Percentiles rank a stretch among this genome's conserved stretches.
These are phyloP conservation scores for Aspergillus diversus DNA, from an alignment of 495 filamentous ascomycete genomes.

Conservation along the genomic window DNA sequence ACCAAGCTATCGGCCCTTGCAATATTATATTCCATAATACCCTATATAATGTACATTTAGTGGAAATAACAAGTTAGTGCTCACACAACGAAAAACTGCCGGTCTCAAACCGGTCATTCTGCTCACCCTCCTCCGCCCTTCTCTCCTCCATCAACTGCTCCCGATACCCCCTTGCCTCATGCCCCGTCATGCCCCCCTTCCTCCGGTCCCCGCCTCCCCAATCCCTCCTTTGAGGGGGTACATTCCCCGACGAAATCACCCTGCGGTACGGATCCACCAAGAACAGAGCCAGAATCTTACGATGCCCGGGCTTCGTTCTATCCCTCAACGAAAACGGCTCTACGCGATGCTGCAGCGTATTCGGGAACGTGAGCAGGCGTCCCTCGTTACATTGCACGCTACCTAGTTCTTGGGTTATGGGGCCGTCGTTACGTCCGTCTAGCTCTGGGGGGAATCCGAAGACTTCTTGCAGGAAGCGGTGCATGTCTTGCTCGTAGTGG, in stretches of 20 bases:
- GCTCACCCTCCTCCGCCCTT: neutral
- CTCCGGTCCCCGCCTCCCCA: neutral
- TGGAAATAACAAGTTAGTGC: neutral
- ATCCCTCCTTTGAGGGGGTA: neutral
- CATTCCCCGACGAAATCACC: neutral
- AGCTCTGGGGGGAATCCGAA: neutral
- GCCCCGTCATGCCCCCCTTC: neutral
- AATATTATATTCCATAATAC: no score
- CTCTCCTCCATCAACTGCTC: neutral
- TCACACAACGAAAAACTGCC: neutral
- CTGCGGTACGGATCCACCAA: neutral
- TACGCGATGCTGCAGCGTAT: neutral
- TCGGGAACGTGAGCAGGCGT: neutral
- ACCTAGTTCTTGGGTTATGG: neutral
- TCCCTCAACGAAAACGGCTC: neutral
- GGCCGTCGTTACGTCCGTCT: neutral
- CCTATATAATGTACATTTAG: no score
- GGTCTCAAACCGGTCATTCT: neutral
- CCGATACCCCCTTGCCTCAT: neutral
- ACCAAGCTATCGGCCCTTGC: no score
- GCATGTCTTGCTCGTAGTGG: constrained; percentile 21
- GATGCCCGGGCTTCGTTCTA: neutral
- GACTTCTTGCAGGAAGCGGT: neutral
- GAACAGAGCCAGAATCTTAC: neutral
- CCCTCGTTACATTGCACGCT: neutral